A percentile compares a stretch with the other conserved stretches of the same genome.
These are phyloP conservation scores for Ceratobasidium sp. DNA, from an alignment of 1,284 basidiomycete genomes.

Conservation along the genomic window DNA sequence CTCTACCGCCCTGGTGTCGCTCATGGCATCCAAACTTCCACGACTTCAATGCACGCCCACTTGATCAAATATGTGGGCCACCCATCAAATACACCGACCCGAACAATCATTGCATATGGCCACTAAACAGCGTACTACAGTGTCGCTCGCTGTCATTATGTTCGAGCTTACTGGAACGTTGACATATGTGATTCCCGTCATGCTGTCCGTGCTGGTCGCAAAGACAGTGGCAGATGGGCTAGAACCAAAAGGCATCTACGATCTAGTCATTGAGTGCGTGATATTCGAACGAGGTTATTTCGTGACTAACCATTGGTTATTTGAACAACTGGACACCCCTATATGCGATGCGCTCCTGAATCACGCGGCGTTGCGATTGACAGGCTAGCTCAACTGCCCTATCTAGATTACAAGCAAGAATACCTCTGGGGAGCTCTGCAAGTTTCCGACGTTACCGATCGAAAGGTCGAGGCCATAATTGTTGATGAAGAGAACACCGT, in stretches of 20 bases:
- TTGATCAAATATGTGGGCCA: too few relatives aligned
- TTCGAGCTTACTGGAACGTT: conserved; percentile 95
- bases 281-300: background rate
- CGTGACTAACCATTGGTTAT: background rate
- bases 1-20: background rate
- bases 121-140: conserved; percentile 77
- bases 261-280: conserved; percentile 86
- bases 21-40: too few relatives aligned
- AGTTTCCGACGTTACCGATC: conserved; percentile 73
- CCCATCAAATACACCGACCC: too few relatives aligned
- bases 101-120: too few relatives aligned
- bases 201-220: conserved; percentile 88
- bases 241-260: conserved; percentile 94
- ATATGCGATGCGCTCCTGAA: background rate
- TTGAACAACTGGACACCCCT: background rate
- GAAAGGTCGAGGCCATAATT: conserved; percentile 69
- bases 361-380: background rate
- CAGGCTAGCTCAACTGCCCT: conserved; percentile 80
- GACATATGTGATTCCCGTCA: conserved; percentile 94
- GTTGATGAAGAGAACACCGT: conserved; percentile 76
- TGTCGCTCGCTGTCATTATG: conserved; percentile 96
- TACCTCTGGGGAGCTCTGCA: conserved; percentile 83
- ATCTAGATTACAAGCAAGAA: conserved; percentile 87
- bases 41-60: too few relatives aligned
- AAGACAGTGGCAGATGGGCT: conserved; percentile 93